Percentiles rank a stretch among this genome's conserved stretches.
Conservation (phyloP, 495 filamentous ascomycete genomes). For the Talaromyces proteolyticus region DNA sequence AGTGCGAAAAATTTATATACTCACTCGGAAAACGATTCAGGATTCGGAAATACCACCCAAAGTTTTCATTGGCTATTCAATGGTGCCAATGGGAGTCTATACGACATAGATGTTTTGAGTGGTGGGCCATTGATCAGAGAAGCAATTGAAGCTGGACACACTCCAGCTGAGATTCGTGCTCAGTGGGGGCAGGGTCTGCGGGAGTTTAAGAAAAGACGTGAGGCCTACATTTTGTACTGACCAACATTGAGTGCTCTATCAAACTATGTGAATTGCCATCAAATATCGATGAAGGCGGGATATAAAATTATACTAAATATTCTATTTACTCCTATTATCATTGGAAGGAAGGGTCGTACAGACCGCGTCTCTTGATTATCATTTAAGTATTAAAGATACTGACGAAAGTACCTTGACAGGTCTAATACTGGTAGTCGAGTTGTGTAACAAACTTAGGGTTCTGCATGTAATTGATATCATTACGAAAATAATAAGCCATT, state of each 20-base stretch:
- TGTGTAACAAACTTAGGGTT: not conserved
- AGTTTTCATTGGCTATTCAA: constrained; percentile 7
- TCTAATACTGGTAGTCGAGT: not conserved
- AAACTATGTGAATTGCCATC: not conserved
- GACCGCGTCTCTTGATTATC: too few species aligned
- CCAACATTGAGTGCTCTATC: not conserved
- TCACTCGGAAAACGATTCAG: not conserved
- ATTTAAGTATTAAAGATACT: not conserved
- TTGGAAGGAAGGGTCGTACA: not conserved
- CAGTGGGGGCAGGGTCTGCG: constrained; percentile 1
- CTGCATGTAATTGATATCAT: not conserved
- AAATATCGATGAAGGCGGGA: not conserved
- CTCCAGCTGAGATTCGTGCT: constrained; percentile 5
- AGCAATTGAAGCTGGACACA: constrained; percentile 4
- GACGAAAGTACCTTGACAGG: not conserved
- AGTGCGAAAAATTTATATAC: constrained; percentile 6
- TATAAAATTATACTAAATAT: not conserved
- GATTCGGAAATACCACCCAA: constrained; percentile 6
- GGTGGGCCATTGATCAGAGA: constrained; percentile 2
- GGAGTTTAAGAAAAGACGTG: not conserved
- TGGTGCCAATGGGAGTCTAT: not conserved
- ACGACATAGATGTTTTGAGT: constrained; percentile 6
- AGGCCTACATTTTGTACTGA: not conserved
- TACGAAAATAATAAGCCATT: not conserved
- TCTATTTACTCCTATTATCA: not conserved